Percentiles rank a stretch among this genome's conserved stretches.
Conservation (phyloP, 169 alveolate genomes). For the Cryptosporidium ubiquitum region DNA sequence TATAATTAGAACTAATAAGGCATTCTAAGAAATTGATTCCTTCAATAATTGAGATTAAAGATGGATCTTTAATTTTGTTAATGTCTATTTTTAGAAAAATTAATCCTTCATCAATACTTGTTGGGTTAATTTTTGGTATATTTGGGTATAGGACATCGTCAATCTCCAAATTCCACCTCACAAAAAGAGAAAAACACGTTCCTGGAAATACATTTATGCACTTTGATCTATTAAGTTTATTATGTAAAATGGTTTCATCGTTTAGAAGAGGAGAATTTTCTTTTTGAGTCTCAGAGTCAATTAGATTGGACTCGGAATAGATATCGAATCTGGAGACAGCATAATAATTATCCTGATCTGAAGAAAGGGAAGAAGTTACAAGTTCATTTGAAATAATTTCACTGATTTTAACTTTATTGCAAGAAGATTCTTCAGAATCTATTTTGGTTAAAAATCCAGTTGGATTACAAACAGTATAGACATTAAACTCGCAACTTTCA, state of each 20-base stretch:
- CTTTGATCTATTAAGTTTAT: background rate
- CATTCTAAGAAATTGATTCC: constrained; percentile 20
- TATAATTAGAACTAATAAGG: background rate
- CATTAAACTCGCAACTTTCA: background rate
- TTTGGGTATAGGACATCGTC: constrained; percentile 16
- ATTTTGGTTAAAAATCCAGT: background rate
- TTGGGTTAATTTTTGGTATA: constrained; percentile 9
- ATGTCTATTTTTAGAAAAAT: constrained; percentile 20
- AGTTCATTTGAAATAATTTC: background rate
- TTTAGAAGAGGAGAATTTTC: background rate
- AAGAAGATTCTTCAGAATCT: background rate
- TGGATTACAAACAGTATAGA: constrained; percentile 15
- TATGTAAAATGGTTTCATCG: background rate
- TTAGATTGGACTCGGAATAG: background rate
- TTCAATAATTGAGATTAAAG: background rate
- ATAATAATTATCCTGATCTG: background rate
- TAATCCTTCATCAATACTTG: constrained; percentile 17
- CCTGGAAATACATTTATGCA: constrained; percentile 22
- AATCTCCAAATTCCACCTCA: constrained; percentile 32
- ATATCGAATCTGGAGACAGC: constrained; percentile 56
- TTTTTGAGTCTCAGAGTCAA: background rate
- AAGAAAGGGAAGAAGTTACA: background rate
- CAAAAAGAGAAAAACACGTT: constrained; percentile 12
- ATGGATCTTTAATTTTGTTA: background rate
- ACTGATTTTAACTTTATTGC: background rate